These are phyloP conservation scores for Leccinum barrowsii DNA, from an alignment of 768 basidiomycete species.

Conservation along the genomic window DNA sequence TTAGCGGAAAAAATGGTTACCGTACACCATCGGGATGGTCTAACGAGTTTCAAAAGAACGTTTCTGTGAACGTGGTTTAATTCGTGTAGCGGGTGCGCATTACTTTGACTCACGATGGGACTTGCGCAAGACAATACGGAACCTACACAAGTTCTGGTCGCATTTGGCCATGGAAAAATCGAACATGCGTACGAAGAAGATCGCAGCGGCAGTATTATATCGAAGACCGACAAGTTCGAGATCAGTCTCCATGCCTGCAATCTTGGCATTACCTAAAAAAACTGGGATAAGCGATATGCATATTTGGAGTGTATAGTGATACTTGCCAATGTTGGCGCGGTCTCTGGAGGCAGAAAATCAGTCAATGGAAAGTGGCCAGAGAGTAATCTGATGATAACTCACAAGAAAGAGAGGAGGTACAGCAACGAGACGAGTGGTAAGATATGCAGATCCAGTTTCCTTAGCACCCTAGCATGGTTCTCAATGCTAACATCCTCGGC, in stretches of 20 bases:
- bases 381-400: neutral
- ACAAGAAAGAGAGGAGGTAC: neutral
- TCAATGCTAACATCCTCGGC: neutral
- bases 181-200: constrained; percentile 34
- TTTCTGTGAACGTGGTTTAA: constrained; percentile 24
- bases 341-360: constrained; percentile 29
- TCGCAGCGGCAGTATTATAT: constrained; percentile 37
- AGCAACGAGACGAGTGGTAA: neutral
- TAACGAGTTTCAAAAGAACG: constrained; percentile 32
- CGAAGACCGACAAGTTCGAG: constrained; percentile 33
- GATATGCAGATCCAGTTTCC: neutral
- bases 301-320: neutral
- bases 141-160: constrained; percentile 20
- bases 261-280: constrained; percentile 37
- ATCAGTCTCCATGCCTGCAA: constrained; percentile 45
- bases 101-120: constrained; percentile 34
- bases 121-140: constrained; percentile 35
- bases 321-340: constrained; percentile 42
- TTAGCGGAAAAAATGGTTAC: neutral
- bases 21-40: constrained; percentile 34
- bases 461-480: neutral
- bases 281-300: constrained; percentile 2
- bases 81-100: neutral
- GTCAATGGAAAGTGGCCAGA: neutral
- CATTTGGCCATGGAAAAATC: neutral